Percentiles rank a stretch among this genome's conserved stretches.
Evolutionary conservation across 2,329 filamentous ascomycete species (phyloP).

Genomic region (Pleomassaria siparia): DNA sequence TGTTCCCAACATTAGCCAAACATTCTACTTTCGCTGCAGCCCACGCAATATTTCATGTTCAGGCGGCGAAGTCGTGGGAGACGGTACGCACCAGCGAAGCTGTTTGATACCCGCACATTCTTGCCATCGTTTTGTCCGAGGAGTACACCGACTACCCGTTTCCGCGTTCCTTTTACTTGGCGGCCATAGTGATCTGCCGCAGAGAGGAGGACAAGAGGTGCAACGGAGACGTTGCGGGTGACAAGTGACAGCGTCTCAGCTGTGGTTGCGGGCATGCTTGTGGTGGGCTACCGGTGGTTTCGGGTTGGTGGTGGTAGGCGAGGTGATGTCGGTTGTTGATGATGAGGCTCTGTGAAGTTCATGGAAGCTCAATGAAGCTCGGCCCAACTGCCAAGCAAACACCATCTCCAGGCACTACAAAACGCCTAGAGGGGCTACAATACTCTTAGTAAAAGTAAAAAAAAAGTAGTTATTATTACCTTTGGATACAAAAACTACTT

Average conservation of each 20-base stretch:
- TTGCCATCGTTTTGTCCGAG: slow-evolving; percentile 95
- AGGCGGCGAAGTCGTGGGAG: slow-evolving; percentile 8
- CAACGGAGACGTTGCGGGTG: slow-evolving; percentile 92
- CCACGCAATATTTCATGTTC: slow-evolving; percentile 5
- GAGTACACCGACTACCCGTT: slow-evolving; percentile 90
- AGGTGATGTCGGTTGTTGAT: slow-evolving; percentile 19
- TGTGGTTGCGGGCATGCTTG: slow-evolving; percentile 86
- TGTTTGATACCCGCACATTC: slow-evolving; percentile 96
- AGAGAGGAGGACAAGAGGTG: slow-evolving; percentile 94
- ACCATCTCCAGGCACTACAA: too few species aligned
- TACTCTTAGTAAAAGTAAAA: too few species aligned
- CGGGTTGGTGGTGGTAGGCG: slow-evolving; percentile 16
- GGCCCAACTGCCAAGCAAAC: slow-evolving; percentile 1
- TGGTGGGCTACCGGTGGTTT: slow-evolving; percentile 13
- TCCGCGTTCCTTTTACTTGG: slow-evolving; percentile 82
- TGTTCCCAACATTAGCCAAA: slow-evolving; percentile 45
- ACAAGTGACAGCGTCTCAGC: slow-evolving; percentile 95
- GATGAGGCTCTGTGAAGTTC: slow-evolving; percentile 39
- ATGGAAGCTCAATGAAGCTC: slow-evolving; percentile 30
- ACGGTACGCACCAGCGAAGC: slow-evolving; percentile 78
- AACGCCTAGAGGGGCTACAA: too few species aligned
- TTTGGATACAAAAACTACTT: too few species aligned
- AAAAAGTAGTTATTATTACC: too few species aligned
- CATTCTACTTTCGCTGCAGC: slow-evolving; percentile 3
- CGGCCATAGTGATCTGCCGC: slow-evolving; percentile 98